Evolutionary conservation across 768 basidiomycete genomes (phyloP), one percentile per base, ranked within the genome.

Genomic region (Suillus cothurnatus): DNA sequence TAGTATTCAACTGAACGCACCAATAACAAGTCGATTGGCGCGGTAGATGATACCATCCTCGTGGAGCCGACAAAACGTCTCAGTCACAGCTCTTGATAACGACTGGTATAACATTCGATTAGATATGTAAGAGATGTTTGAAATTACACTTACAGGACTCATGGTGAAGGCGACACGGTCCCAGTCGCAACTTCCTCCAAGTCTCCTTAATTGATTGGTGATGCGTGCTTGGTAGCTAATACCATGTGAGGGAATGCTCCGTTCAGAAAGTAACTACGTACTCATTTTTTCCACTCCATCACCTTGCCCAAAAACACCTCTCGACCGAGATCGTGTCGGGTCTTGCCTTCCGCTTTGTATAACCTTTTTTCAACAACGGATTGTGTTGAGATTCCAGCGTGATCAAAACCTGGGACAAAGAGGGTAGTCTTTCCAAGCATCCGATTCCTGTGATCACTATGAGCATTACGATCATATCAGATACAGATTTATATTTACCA

Each of bases 321-420:
- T 53, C 97, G 87, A 1, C 97, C 97, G n/a, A 98, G 85, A 75
- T 99, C 94, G 76, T 98, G 95, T 61, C 97, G 81, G 2, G 92
- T 93, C 77, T 89, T 82, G 2, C 94, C 93, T 39, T 89, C 83
- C 1, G 85, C 77, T 79, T 97, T 99, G 81, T 86, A 91, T 39
- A 99, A 73, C 21, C 95, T 85, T 76, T 94, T 95, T 76, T 99
- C 97, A 1, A 99, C 97, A 19, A 99, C 97, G 53, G 93, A 93
- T 78, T 99, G 97, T 0, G 97, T 99, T 0, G 96, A 96, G 66
- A 99, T 99, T 64, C 97, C 96, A 0, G 97, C 97, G 71, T 99
- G 97, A 77, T 99, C 97, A 73, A 96, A 99, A 19, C 97, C 97
- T 0, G 97, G 97, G 2, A 89, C 86, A 72, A 91, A 99, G 0